Conservation (phyloP, 805 yeast species). For the Scheffersomyces lignosus region DNA sequence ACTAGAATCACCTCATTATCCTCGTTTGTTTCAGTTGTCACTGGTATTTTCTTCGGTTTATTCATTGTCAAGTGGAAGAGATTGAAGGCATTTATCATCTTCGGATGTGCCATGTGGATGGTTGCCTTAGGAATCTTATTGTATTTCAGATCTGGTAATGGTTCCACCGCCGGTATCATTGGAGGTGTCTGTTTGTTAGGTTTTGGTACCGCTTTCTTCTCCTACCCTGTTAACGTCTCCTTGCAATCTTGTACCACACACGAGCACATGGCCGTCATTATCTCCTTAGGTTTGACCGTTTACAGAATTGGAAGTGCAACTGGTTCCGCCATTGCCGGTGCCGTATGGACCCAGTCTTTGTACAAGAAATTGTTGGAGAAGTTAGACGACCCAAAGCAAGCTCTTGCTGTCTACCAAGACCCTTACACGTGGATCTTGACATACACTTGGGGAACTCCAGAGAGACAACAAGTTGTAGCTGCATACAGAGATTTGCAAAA, state of each 20-base stretch:
- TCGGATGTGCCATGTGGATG: conserved; percentile 24
- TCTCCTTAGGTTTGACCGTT: conserved; percentile 12
- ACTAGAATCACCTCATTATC: conserved; percentile 14
- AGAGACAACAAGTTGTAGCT: conserved; percentile 6
- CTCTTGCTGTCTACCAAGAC: conserved; percentile 6
- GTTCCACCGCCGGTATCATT: conserved; percentile 16
- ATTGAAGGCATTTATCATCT: conserved; percentile 23
- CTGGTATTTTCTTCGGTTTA: conserved; percentile 15
- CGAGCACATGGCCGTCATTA: conserved; percentile 19
- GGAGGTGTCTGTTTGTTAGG: conserved; percentile 18
- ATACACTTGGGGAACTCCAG: conserved; percentile 9
- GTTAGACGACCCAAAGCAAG: conserved; percentile 23
- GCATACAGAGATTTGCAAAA: conserved; percentile 10
- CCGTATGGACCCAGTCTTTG: conserved; percentile 18
- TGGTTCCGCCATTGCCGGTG: conserved; percentile 20
- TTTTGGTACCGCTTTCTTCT: conserved; percentile 20
- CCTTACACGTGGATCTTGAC: conserved; percentile 8
- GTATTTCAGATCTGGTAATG: conserved; percentile 20
- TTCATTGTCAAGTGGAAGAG: conserved; percentile 12
- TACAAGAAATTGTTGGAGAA: conserved; percentile 47
- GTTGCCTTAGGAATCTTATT: conserved; percentile 23
- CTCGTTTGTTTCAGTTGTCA: conserved; percentile 15
- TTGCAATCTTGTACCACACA: conserved; percentile 15
- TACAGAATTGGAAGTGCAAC: conserved; percentile 19
- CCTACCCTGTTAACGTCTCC: conserved; percentile 16